Evolutionary conservation across 345 rosid genomes (phyloP), one percentile per base, ranked within the genome.

Genomic region (Citrus sinensis): DNA sequence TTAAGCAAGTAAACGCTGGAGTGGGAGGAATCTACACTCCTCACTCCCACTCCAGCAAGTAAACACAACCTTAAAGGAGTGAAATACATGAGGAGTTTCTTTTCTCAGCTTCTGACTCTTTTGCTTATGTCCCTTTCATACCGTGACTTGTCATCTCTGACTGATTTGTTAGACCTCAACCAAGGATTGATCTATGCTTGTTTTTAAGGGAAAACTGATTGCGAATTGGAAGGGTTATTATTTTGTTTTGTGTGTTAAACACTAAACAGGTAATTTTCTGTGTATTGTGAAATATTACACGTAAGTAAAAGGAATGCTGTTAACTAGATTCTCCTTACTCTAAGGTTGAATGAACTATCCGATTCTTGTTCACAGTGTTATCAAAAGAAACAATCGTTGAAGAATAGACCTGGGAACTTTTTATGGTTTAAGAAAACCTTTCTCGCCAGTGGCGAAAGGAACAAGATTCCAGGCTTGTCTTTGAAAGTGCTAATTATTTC

Each of bases 391-490:
- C 3, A 2, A 46, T 4, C 11, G 25, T n/a, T 7, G 29, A 61
- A 49, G 62, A 25, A 64, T 75, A 9, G n/a, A 20, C 13, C 22
- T n/a, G 4, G 30, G 24, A 65, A 46, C 16, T 6, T 30, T 65
- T 22, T 64, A 49, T 30, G 9, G 6, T 27, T 17, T 29, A 46
- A 60, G 78, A 63, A 63, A 75, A 46, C 40, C 20, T 63, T 75
- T 46, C 55, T 64, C 6, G 27, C 22, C 3, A 39, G 30, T 29
- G 49, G 61, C 9, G 51, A 75, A 61, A 32, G 49, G 63, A 66
- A 54, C 34, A 76, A 32, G 71, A 65, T 65, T 76, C 78, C 46
- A 66, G 25, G 34, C 35, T 46, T 20, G 22, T 62, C 39, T 61
- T 63, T 3, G 24, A 39, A 59, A 37, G n/a, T 58, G 54, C n/a